Conservation (phyloP, 2,329 filamentous ascomycete genomes). For the Colletotrichum shisoi region DNA sequence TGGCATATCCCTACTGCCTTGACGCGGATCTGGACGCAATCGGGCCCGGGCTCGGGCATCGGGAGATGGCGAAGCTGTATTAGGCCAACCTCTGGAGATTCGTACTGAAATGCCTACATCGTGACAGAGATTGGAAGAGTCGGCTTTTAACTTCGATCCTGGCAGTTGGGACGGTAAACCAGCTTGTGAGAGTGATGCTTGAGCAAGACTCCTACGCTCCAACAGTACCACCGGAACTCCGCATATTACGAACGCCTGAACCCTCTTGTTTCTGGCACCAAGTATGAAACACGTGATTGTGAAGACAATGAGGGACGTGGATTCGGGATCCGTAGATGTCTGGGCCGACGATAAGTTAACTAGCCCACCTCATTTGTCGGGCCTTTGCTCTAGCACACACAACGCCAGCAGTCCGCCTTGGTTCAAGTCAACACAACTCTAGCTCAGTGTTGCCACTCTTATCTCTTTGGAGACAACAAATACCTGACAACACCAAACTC, state of each 20-base stretch:
- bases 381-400: too few species aligned
- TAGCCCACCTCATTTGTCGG: too few species aligned
- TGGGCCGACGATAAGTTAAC: too few species aligned
- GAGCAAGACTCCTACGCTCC: too few species aligned
- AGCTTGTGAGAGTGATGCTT: background rate
- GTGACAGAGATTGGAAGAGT: background rate
- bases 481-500: too few species aligned
- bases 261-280: background rate
- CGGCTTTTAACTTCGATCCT: background rate
- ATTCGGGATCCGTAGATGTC: too few species aligned
- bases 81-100: constrained; percentile 2
- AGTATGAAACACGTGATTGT: background rate
- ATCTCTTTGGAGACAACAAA: too few species aligned
- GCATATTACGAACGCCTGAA: background rate
- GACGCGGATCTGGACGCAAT: constrained; percentile 20
- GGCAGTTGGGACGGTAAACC: too few species aligned
- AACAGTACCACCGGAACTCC: too few species aligned
- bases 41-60: constrained; percentile 18
- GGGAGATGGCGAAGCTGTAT: constrained; percentile 8
- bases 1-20: constrained; percentile 27
- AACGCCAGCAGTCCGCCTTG: too few species aligned
- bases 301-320: background rate
- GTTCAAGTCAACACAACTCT: too few species aligned
- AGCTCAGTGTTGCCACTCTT: too few species aligned
- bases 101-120: constrained; percentile 1